These are phyloP conservation scores for Cladosporium sp. DNA, from an alignment of 2,329 filamentous ascomycete species.

Conservation along the genomic window DNA sequence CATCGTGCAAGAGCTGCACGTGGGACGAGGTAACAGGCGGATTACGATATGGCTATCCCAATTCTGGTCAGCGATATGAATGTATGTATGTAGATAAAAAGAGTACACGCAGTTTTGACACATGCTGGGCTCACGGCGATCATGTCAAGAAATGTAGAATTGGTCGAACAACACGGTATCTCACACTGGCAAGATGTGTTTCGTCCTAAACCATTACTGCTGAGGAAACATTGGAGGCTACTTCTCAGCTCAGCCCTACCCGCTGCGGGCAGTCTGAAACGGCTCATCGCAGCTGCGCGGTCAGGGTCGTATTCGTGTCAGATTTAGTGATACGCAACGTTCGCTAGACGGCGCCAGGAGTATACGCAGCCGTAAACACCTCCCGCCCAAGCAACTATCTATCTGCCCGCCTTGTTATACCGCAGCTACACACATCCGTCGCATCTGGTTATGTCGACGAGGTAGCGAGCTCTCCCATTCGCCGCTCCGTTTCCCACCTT, in stretches of 20 bases:
- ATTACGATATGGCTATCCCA: not conserved
- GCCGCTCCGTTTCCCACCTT: not conserved
- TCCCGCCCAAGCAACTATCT: not conserved
- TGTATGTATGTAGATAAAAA: constrained; percentile 11
- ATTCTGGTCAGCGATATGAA: constrained; percentile 1
- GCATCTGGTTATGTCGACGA: constrained; percentile 13
- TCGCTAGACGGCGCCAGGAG: not conserved
- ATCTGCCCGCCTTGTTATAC: not conserved
- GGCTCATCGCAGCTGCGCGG: not conserved
- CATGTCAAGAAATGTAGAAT: not conserved
- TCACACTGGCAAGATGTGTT: not conserved
- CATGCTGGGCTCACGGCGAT: not conserved
- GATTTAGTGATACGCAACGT: constrained; percentile 2
- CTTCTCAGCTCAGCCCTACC: not conserved
- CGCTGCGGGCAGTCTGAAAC: not conserved
- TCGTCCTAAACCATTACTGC: not conserved
- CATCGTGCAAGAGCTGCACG: not conserved
- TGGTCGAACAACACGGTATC: no score
- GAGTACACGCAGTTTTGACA: not conserved
- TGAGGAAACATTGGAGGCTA: no score
- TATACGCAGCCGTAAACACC: constrained; percentile 3
- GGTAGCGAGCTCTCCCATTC: not conserved
- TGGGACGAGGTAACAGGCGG: not conserved
- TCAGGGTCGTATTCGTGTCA: constrained; percentile 7
- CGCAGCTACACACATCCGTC: no score